phyloP scores from a whole-genome alignment of 2,329 filamentous ascomycete species.

The Ceratocystis lukuohia region DNA sequence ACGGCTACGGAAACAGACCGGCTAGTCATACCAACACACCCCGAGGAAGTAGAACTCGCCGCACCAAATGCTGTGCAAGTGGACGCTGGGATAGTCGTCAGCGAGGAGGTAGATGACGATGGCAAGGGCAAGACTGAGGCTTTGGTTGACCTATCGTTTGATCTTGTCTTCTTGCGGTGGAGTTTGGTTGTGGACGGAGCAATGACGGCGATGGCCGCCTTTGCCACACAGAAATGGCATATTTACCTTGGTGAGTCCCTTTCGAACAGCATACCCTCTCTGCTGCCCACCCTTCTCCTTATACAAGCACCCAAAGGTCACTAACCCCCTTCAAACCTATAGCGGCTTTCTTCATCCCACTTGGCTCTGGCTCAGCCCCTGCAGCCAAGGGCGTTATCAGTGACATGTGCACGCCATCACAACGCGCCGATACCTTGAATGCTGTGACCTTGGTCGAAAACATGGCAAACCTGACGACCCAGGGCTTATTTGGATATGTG shows the following conservation, averaged over 20 bases:
- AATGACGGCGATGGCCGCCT: conserved; percentile 48
- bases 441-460: conserved; percentile 60
- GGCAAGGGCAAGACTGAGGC: conserved; percentile 26
- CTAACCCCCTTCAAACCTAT: neutral
- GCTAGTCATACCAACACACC: conserved; percentile 27
- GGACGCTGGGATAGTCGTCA: conserved; percentile 25
- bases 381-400: conserved; percentile 62
- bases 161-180: conserved; percentile 53
- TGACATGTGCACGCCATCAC: conserved; percentile 49
- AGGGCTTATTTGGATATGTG: conserved; percentile 52
- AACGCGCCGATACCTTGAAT: conserved; percentile 52
- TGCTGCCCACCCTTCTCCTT: neutral
- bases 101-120: conserved; percentile 27
- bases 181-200: conserved; percentile 51
- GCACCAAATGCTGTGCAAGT: conserved; percentile 36
- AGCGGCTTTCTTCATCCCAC: conserved; percentile 51
- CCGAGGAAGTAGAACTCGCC: conserved; percentile 32
- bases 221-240: conserved; percentile 52
- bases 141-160: conserved; percentile 38
- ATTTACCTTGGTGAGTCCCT: conserved; percentile 43
- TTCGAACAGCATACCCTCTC: too few species aligned
- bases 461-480: conserved; percentile 49
- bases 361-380: conserved; percentile 55
- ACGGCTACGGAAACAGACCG: neutral
- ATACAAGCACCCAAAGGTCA: neutral